Evolutionary conservation across 441 rosid species (phyloP), one percentile per base, ranked within the genome.

Genomic region (Gossypium davidsonii): DNA sequence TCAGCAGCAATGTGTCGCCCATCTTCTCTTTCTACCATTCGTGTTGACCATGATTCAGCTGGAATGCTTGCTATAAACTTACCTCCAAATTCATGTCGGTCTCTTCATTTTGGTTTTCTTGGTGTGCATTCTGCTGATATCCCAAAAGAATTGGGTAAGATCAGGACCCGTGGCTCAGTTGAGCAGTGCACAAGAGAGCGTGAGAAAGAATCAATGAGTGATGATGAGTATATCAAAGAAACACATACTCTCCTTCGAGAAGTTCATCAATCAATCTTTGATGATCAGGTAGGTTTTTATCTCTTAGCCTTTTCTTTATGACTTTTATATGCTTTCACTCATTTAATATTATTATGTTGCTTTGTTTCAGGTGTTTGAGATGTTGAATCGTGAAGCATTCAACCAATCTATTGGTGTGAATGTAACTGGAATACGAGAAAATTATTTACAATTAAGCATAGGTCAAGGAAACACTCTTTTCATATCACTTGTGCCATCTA

Each of bases 31-130:
- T 90, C 97, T 75, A 83, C 87, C n/a, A 85, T 94, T 76, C 89
- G 86, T 60, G 56, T 94, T 46, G 96, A 92, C 15, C 98, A 87
- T 80, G 93, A 92, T 81, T 83, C 90, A 6, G 94, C 89, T 64
- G 99, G 96, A 75, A 94, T 88, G 98, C 90, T 94, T 69, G 93
- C 98, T 52, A 89, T 94, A 76, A 89, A 83, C 73, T 80, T 92
- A 78, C 92, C 98, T 74, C 87, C 89, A 51, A 85, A 85, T 71
- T 88, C 96, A 69, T 87, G 91, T 70, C 82, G 80, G 66, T 79
- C 86, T 68, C 91, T 94, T 78, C 84, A 71, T 77, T 88, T 94
- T 89, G 93, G 93, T 78, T 86, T 89, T 82, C 84, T 94, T 74
- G 94, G 94, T 74, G 69, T 73, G 39, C 80, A 84, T 67, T 67